phyloP scores from a whole-genome alignment of 2,329 filamentous ascomycete species.

The Colletotrichum australisinense region DNA sequence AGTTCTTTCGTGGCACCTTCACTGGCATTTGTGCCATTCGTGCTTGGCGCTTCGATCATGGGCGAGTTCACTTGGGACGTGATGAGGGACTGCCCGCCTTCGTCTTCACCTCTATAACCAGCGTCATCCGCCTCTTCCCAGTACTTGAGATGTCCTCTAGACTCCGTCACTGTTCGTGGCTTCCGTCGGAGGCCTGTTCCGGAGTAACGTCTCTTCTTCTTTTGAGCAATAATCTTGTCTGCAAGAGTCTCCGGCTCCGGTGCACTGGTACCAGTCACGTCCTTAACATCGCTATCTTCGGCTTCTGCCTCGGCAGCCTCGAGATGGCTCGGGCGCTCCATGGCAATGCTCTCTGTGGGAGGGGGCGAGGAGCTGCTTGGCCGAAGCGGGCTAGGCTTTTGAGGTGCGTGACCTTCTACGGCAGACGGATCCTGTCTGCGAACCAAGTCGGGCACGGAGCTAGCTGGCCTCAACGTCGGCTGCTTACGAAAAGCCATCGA shows the following conservation, averaged over 20 bases:
- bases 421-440: conserved; percentile 27
- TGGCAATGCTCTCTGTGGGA: conserved; percentile 10
- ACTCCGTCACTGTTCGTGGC: conserved; percentile 76
- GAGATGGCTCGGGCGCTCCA: conserved; percentile 22
- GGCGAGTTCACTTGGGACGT: conserved; percentile 34
- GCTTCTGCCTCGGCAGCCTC: conserved; percentile 34
- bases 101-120: conserved; percentile 78
- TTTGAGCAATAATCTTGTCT: conserved; percentile 52
- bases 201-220: conserved; percentile 80
- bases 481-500: conserved; percentile 65
- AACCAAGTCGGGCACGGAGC: conserved; percentile 55
- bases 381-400: conserved; percentile 25
- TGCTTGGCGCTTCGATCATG: conserved; percentile 27
- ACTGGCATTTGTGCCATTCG: conserved; percentile 4
- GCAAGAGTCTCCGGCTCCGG: conserved; percentile 69
- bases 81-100: conserved; percentile 43
- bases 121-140: conserved; percentile 90
- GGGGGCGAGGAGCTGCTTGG: conserved; percentile 27
- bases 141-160: conserved; percentile 85
- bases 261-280: conserved; percentile 73
- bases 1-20: conserved; percentile 4
- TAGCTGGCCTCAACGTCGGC: conserved; percentile 56
- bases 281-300: conserved; percentile 55
- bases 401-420: conserved; percentile 30
- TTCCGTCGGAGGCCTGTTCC: conserved; percentile 84